Base-by-base conservation (phyloP, 768 basidiomycete species). In the Sporobolomyces pararoseus region DNA sequence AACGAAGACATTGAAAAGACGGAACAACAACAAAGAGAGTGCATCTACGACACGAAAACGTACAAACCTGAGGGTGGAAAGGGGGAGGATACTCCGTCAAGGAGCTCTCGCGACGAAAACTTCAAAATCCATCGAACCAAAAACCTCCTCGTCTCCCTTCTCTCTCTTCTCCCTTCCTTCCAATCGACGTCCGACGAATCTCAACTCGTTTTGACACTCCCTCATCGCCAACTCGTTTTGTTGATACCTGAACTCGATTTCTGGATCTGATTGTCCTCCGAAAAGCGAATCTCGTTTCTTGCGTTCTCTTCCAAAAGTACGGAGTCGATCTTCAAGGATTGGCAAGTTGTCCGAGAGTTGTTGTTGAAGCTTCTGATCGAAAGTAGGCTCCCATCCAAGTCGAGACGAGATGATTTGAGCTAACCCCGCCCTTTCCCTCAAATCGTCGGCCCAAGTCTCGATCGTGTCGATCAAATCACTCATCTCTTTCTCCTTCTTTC, bases 391-490 rank as follows among this genome's bases (percentile, higher is more conserved):
- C 63, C 68, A 65, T 0, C 44, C 63, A 16, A 70, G n/a, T 16
- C 50, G 62, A 0, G 37, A 23, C 7, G 32, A 19, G 19, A 70
- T 21, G 31, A 64, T 17, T 2, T 52, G n/a, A 3, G 68, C 55
- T 21, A 70, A 2, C 12, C 55, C 63, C 12, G 68, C 55, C 0
- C 68, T 55, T 1, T 29, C 49, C 23, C 42, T 25, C 6, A 70
- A 51, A 42, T 70, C 68, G 31, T 60, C 57, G 14, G 68, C 25
- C 63, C 63, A 70, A 2, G 29, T 29, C 21, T 52, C 29, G 1
- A 69, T 10, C 1, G 34, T 17, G 50, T 54, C 50, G 19, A 42
- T 35, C 35, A 55, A 25, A 31, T 55, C 51, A 5, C 47, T 29
- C n/a, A 64, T 16, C 14, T 69, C 55, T 29, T 60, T 54, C 37